phyloP scores from a whole-genome alignment of 2,329 filamentous ascomycete genomes.

The Pyricularia pennisetigena region DNA sequence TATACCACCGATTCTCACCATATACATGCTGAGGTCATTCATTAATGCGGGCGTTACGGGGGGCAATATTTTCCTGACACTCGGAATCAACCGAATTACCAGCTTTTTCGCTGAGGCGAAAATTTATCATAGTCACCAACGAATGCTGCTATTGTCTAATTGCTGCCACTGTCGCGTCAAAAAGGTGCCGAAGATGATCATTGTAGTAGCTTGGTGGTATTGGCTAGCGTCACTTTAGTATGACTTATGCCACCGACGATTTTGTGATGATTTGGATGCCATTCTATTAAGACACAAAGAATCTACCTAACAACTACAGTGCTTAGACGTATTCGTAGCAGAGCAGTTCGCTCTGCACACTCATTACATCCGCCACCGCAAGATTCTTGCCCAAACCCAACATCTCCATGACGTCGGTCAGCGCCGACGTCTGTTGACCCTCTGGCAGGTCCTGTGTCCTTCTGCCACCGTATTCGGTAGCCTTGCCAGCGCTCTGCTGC shows the following conservation, averaged over 20 bases:
- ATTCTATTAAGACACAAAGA: neutral
- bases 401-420: neutral
- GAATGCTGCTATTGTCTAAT: neutral
- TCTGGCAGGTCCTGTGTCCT: neutral
- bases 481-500: slow-evolving; percentile 10
- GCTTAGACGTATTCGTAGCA: neutral
- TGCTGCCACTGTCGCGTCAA: neutral
- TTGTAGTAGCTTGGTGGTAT: too few relatives aligned
- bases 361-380: neutral
- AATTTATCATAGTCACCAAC: neutral
- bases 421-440: neutral
- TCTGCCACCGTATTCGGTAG: neutral
- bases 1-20: neutral
- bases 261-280: neutral
- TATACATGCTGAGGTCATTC: neutral
- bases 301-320: neutral
- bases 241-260: neutral
- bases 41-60: neutral
- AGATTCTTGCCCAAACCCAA: neutral
- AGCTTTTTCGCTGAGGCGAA: neutral
- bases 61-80: neutral
- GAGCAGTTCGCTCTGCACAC: neutral
- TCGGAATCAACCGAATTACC: neutral
- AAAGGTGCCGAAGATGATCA: too few relatives aligned
- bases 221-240: too few relatives aligned